These are phyloP conservation scores for Lasiodiplodia hormozganensis DNA, from an alignment of 2,329 filamentous ascomycete genomes.

Conservation along the genomic window DNA sequence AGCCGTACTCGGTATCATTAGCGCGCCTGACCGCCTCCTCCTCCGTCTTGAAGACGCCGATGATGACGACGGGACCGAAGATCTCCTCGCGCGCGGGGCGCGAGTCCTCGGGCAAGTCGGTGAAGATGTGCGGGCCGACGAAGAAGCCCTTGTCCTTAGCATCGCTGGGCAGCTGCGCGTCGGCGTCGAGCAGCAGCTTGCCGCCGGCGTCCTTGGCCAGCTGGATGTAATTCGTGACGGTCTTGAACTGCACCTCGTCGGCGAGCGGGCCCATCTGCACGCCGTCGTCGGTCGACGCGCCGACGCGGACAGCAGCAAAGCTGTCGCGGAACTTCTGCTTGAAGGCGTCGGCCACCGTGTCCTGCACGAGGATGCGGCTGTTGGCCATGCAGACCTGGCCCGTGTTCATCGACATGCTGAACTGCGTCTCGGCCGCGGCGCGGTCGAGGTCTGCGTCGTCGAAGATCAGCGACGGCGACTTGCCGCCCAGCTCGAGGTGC, in stretches of 20 bases:
- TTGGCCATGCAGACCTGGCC: constrained; percentile 68
- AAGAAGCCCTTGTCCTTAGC: constrained; percentile 47
- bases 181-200: constrained; percentile 46
- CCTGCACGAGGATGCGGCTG: constrained; percentile 64
- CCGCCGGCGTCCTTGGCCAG: constrained; percentile 53
- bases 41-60: constrained; percentile 46
- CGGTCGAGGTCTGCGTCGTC: constrained; percentile 65
- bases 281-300: constrained; percentile 33
- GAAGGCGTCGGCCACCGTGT: constrained; percentile 55
- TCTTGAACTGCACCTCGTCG: constrained; percentile 37
- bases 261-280: constrained; percentile 39
- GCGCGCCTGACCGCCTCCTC: constrained; percentile 45
- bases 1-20: constrained; percentile 48
- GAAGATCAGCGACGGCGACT: constrained; percentile 64
- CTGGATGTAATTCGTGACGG: constrained; percentile 37
- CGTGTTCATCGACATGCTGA: constrained; percentile 65
- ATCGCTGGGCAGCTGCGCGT: constrained; percentile 41
- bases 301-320: constrained; percentile 34
- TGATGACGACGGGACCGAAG: constrained; percentile 48
- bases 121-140: constrained; percentile 56
- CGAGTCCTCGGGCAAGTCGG: constrained; percentile 51
- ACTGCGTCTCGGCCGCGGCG: constrained; percentile 71
- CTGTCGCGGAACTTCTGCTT: constrained; percentile 20
- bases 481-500: constrained; percentile 67
- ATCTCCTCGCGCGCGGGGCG: constrained; percentile 46